phyloP scores from a whole-genome alignment of 306 rosid species.

The Ormosia emarginata region DNA sequence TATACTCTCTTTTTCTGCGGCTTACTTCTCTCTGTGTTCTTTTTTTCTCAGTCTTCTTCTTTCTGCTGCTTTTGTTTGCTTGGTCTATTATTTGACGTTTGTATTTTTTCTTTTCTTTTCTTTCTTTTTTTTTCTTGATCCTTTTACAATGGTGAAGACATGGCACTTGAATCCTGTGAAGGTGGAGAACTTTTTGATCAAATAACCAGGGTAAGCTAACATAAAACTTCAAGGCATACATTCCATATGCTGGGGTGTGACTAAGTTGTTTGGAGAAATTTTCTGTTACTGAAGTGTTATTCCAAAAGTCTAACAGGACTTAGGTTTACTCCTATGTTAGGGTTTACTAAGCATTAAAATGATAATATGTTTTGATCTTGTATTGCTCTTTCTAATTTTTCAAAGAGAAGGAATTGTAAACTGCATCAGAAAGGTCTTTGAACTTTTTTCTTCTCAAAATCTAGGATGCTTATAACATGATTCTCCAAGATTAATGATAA shows the following conservation, averaged over 20 bases:
- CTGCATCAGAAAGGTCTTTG: background rate
- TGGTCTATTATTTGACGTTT: conserved; percentile 31
- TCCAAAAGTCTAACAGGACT: background rate
- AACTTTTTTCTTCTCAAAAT: background rate
- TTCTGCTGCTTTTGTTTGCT: conserved; percentile 20
- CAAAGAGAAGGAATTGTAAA: background rate
- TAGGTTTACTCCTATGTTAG: background rate
- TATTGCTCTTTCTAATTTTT: background rate
- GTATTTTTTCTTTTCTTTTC: conserved; percentile 16
- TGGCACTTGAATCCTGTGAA: conserved; percentile 99
- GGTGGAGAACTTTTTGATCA: conserved; percentile 99
- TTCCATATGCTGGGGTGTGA: conserved; percentile 15
- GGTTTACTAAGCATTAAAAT: background rate
- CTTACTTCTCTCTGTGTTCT: conserved; percentile 11
- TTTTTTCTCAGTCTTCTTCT: background rate
- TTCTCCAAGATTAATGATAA: background rate
- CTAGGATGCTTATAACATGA: background rate
- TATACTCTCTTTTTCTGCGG: background rate
- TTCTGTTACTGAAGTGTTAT: background rate
- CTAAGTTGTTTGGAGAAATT: background rate
- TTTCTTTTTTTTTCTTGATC: background rate
- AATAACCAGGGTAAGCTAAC: conserved; percentile 86
- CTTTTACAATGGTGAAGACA: conserved; percentile 53
- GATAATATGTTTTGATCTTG: background rate
- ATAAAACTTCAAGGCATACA: background rate